Base-by-base conservation (phyloP, 2,329 filamentous ascomycete genomes). In the Aphanoascus verrucosus region DNA sequence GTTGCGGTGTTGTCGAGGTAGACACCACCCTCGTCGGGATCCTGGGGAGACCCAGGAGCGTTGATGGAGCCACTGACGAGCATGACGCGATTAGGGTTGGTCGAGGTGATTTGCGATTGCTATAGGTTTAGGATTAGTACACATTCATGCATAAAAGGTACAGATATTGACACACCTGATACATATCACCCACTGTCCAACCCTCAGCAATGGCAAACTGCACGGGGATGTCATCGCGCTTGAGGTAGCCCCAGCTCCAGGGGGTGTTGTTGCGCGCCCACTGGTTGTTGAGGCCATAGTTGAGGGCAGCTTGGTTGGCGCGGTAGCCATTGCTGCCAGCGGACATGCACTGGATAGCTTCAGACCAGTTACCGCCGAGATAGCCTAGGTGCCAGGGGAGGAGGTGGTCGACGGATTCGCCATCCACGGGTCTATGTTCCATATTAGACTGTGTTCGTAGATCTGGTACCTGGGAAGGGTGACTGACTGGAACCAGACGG, bases 361-460 rank as follows among this genome's bases (percentile, higher is more conserved):
- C 67, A 5, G 64, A 57, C 66, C 70, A 78, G 38, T 69, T 65
- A n/a, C 74, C 75, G 1, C 76, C 77, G 5, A 74, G 67, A 57
- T 79, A 78, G 58, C 78, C 79, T 17, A 81, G 64, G 58, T 80
- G 75, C 73, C 74, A 80, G 0, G 77, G 77, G 11, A 76, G 68
- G 11, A 80, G 65, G 14, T 74, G 68, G 31, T 69, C 61, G 2
- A 64, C 72, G 3, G 70, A 72, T 56, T 74, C 61, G 8, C 58
- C 56, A 0, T 67, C 57, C 38, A 69, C 64, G 14, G 71, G 45
- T 40, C 35, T 19, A 11, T 3, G n/a, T n/a, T n/a, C n/a, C n/a
- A n/a, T n/a, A n/a, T n/a, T n/a, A n/a, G n/a, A n/a, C n/a, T n/a
- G n/a, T n/a, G n/a, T n/a, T n/a, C n/a, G n/a, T n/a, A n/a, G n/a